phyloP scores from a whole-genome alignment of 75 land plant genomes.

The Selaginella tamariscina region DNA sequence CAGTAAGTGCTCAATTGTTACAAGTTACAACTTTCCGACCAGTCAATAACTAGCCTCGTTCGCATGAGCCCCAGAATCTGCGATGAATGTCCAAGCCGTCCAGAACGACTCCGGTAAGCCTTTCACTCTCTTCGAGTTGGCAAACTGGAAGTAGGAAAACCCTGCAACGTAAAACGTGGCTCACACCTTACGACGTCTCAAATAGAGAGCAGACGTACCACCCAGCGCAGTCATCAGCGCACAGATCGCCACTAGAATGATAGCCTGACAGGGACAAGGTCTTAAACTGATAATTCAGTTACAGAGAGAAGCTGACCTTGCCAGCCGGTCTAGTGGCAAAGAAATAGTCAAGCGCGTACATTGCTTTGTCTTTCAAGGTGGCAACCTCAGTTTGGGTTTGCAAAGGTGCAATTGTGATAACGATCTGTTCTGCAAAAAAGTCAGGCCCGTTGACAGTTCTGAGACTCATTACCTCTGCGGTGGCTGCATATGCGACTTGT shows the following conservation, averaged over 20 bases:
- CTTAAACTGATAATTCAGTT: too few species aligned
- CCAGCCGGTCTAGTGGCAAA: constrained; percentile 23
- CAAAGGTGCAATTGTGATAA: not conserved
- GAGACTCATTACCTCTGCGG: not conserved
- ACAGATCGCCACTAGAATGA: constrained; percentile 15
- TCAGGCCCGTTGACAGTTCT: not conserved
- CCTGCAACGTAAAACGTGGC: not conserved
- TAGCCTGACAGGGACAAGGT: constrained; percentile 16
- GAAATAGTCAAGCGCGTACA: constrained; percentile 21
- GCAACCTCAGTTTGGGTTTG: not conserved
- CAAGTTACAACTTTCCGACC: too few species aligned
- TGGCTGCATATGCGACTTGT: not conserved
- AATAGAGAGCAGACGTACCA: constrained; percentile 5
- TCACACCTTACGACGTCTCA: not conserved
- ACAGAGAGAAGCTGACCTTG: constrained; percentile 6
- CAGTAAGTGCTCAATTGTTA: too few species aligned
- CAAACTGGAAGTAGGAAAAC: constrained; percentile 4
- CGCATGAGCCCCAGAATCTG: constrained; percentile 21
- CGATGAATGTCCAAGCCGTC: constrained; percentile 20
- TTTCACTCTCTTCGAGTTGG: constrained; percentile 1
- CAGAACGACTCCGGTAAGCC: constrained; percentile 14
- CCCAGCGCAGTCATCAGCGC: constrained; percentile 17
- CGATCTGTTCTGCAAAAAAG: not conserved
- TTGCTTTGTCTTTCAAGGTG: constrained; percentile 9
- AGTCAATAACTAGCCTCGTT: constrained; percentile 3